phyloP scores from a whole-genome alignment of 2,329 filamentous ascomycete species.

The Arthrobotrys conoides region DNA sequence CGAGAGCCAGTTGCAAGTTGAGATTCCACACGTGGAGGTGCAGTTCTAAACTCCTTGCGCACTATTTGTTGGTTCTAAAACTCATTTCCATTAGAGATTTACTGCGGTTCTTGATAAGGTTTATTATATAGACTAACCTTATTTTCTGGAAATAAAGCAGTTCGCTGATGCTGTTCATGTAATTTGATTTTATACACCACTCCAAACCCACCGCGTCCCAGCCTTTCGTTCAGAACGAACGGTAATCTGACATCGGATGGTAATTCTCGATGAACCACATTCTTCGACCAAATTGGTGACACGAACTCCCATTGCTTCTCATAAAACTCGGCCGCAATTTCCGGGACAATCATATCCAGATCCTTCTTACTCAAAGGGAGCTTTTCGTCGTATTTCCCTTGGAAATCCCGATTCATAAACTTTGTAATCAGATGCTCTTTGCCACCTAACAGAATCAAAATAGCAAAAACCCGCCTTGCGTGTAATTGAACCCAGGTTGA shows the following conservation, averaged over 20 bases:
- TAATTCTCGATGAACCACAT: slow-evolving; percentile 40
- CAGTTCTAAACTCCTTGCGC: slow-evolving; percentile 44
- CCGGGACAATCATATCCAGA: slow-evolving; percentile 12
- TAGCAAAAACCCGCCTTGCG: slow-evolving; percentile 34
- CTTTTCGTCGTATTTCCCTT: slow-evolving; percentile 31
- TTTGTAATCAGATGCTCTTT: slow-evolving; percentile 27
- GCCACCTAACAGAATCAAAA: slow-evolving; percentile 8
- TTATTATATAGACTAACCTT: slow-evolving; percentile 10
- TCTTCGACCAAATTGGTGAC: slow-evolving; percentile 41
- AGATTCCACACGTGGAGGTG: neutral
- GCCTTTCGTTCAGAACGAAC: slow-evolving; percentile 14
- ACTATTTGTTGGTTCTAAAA: slow-evolving; percentile 36
- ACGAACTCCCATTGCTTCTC: slow-evolving; percentile 41
- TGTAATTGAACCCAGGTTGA: slow-evolving; percentile 16
- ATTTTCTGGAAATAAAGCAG: slow-evolving; percentile 17
- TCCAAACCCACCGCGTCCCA: slow-evolving; percentile 42
- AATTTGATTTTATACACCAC: slow-evolving; percentile 42
- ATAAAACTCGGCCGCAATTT: slow-evolving; percentile 16
- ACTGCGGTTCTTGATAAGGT: too few species aligned
- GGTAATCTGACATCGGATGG: slow-evolving; percentile 22
- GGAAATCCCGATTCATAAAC: slow-evolving; percentile 31
- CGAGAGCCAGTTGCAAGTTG: neutral
- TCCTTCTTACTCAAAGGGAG: slow-evolving; percentile 22
- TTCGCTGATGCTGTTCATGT: slow-evolving; percentile 33
- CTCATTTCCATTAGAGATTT: neutral